Evolutionary conservation across 2,329 filamentous ascomycete species (phyloP), one percentile per base, ranked within the genome.

Genomic region (Talaromyces pinophilus): DNA sequence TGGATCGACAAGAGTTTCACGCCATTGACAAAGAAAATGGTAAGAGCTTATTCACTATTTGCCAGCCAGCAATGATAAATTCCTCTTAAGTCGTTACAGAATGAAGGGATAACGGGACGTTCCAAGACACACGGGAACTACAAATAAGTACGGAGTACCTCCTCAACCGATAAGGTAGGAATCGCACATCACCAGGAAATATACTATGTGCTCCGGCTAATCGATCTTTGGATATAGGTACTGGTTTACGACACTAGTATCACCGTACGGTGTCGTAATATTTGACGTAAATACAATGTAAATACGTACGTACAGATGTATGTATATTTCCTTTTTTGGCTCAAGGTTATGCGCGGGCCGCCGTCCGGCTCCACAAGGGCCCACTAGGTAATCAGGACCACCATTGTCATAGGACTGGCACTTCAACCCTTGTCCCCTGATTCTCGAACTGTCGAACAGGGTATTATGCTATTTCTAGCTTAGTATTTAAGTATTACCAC

Each of bases 331-430:
- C 48, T 28, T 28, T 28, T 52, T 52, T 52, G 48, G 25, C 48
- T 54, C 17, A 33, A 33, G 50, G 25, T 33, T 33, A 30, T 33
- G 50, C 5, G 25, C 50, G 50, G 50, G 28, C 28, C 50, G 28
- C 50, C 50, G 17, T 22, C 6, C 17, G 13, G 22, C 17, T 17
- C 50, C 50, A 54, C 17, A 6, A 33, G 4, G 28, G n/a, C 50
- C 50, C 50, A 54, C 50, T 54, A 54, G 50, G 28, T 54, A 54
- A 54, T 33, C 50, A 54, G 11, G 50, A 33, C 50, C 28, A 52
- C 50, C 17, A 33, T 33, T 54, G 28, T 19, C 25, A 30, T 4
- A 54, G 28, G 22, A 28, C 13, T 54, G 17, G 25, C 28, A 30
- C 17, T 54, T 54, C 7, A 13, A 54, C 50, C 17, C 48, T 52